Conservation (phyloP, 208 protist species). For the Crithidia mellificae region DNA sequence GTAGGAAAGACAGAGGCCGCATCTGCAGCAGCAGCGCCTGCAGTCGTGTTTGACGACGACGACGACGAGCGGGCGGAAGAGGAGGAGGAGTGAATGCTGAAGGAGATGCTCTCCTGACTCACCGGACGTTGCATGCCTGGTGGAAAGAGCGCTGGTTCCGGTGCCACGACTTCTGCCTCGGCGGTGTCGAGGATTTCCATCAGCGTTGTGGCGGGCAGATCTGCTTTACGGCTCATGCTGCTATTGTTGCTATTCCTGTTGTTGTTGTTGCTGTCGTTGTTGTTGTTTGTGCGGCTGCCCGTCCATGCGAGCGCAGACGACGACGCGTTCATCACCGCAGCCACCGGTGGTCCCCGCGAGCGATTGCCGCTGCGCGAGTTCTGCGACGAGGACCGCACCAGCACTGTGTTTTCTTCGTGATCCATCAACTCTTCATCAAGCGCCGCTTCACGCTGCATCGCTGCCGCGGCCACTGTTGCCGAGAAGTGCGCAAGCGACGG, state of each 20-base stretch:
- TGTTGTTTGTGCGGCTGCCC: too few species aligned
- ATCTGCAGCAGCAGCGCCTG: not conserved
- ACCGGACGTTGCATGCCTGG: not conserved
- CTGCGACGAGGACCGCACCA: not conserved
- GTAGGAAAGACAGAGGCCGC: not conserved
- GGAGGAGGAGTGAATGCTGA: conserved; percentile 10
- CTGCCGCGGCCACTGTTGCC: not conserved
- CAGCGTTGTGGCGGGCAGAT: too few species aligned
- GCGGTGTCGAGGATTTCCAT: too few species aligned
- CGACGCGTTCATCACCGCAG: conserved; percentile 8
- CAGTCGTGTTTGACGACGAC: not conserved
- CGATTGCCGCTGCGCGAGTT: not conserved
- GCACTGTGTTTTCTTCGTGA: not conserved
- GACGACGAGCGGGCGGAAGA: not conserved
- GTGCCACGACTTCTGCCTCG: too few species aligned
- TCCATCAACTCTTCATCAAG: conserved; percentile 6
- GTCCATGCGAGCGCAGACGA: too few species aligned
- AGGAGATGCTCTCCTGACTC: conserved; percentile 14
- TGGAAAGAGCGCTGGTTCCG: not conserved
- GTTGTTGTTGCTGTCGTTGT: too few species aligned
- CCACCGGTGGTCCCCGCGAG: conserved; percentile 16
- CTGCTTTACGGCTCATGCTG: too few species aligned
- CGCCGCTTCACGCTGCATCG: not conserved
- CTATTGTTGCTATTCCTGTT: too few species aligned
- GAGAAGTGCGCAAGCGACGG: not conserved